Evolutionary conservation across 164 flowering plant genomes (phyloP).

Genomic region (Dillenia turbinata): DNA sequence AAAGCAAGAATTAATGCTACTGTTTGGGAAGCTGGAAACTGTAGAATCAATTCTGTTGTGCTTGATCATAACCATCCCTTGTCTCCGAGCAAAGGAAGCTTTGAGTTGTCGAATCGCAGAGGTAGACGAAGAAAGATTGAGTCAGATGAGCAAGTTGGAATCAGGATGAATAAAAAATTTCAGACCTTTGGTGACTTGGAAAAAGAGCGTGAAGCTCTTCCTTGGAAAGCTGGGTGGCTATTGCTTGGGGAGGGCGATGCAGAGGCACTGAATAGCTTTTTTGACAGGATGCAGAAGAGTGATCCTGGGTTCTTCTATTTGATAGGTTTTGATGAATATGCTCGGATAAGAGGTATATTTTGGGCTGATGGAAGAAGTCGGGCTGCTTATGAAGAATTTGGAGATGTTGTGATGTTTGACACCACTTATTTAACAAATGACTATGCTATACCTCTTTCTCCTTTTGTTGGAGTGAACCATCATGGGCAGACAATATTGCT

Average conservation of each 20-base stretch:
- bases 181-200: neutral
- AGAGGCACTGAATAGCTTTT: slow-evolving; percentile 2
- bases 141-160: neutral
- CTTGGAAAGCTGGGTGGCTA: neutral
- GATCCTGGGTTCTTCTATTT: slow-evolving; percentile 3
- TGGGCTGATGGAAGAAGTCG: neutral
- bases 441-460: neutral
- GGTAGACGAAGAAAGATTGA: neutral
- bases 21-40: neutral
- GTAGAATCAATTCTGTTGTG: neutral
- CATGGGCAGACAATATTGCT: slow-evolving; percentile 7
- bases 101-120: neutral
- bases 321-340: slow-evolving; percentile 3
- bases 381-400: neutral
- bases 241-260: neutral
- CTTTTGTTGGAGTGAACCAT: slow-evolving; percentile 8
- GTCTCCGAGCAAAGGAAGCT: neutral
- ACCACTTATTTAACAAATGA: neutral
- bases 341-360: neutral
- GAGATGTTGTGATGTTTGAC: neutral
- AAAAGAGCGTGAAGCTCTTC: slow-evolving; percentile 1
- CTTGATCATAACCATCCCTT: slow-evolving; percentile 1
- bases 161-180: neutral
- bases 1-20: slow-evolving; percentile 2
- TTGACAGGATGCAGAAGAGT: neutral